Percentiles rank a stretch among this genome's conserved stretches.
Evolutionary conservation across 305 asterid genomes (phyloP).

Genomic region (Caryopteris hybrid): DNA sequence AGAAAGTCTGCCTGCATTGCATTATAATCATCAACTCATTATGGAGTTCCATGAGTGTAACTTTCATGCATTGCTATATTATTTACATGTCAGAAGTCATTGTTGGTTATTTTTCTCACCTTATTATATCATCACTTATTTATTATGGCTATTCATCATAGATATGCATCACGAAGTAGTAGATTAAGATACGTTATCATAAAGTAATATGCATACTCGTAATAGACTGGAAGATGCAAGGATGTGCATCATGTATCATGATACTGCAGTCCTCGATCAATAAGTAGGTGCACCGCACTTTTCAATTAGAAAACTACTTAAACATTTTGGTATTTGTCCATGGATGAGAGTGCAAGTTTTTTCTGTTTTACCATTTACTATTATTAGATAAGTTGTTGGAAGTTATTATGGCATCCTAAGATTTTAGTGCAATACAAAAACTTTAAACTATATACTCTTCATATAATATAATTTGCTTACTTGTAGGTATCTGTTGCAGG

Average conservation of each 20-base stretch:
- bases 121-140: background rate
- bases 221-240: background rate
- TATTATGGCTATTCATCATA: background rate
- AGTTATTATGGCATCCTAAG: background rate
- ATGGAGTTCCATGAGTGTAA: background rate
- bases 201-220: background rate
- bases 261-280: background rate
- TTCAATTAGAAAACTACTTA: background rate
- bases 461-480: slow-evolving; percentile 29
- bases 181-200: background rate
- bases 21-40: slow-evolving; percentile 15
- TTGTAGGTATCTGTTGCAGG: slow-evolving; percentile 30
- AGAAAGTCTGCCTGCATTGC: slow-evolving; percentile 47
- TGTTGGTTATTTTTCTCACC: background rate
- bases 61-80: background rate
- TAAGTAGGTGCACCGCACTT: background rate
- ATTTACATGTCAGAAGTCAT: background rate
- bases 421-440: background rate
- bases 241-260: background rate
- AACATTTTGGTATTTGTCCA: background rate
- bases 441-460: background rate
- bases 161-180: background rate
- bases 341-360: background rate
- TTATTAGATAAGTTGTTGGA: background rate
- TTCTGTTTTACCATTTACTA: background rate